Evolutionary conservation across 2,329 filamentous ascomycete genomes (phyloP).

Genomic region (Pestalotiopsis sp.): DNA sequence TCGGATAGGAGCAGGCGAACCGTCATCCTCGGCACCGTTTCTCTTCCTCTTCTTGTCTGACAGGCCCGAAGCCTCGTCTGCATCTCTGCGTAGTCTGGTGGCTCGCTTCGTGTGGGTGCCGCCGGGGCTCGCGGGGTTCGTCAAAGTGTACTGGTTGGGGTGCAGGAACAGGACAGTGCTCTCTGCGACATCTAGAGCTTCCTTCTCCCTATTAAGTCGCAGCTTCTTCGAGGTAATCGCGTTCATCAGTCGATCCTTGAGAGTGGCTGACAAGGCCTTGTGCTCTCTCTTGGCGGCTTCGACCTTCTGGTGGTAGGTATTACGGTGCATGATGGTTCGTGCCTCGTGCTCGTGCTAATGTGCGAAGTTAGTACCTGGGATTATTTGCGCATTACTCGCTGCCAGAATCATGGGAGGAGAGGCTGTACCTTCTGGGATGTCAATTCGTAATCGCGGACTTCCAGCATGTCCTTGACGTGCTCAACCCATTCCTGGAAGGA

Average conservation of each 20-base stretch:
- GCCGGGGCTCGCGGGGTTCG: constrained; percentile 66
- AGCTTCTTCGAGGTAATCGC: constrained; percentile 67
- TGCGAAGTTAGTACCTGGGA: not conserved
- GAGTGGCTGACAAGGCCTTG: constrained; percentile 59
- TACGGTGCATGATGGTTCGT: constrained; percentile 61
- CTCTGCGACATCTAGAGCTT: constrained; percentile 69
- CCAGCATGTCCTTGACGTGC: constrained; percentile 84
- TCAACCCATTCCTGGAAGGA: constrained; percentile 85
- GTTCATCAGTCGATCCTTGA: constrained; percentile 70
- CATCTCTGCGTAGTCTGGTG: constrained; percentile 62
- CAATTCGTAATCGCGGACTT: constrained; percentile 83
- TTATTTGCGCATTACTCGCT: not conserved
- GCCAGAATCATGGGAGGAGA: not conserved
- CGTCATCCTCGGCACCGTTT: constrained; percentile 61
- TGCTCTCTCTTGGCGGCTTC: constrained; percentile 67
- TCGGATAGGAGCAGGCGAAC: constrained; percentile 62
- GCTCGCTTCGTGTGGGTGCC: constrained; percentile 66
- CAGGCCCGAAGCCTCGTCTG: constrained; percentile 59
- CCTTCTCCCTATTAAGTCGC: constrained; percentile 67
- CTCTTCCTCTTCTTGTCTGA: constrained; percentile 67
- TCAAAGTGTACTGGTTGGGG: constrained; percentile 69
- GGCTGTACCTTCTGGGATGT: constrained; percentile 73
- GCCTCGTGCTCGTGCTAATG: constrained; percentile 65
- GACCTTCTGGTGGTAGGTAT: constrained; percentile 63
- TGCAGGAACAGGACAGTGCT: constrained; percentile 67